Evolutionary conservation across 2,329 filamentous ascomycete species (phyloP), one percentile per base, ranked within the genome.

Genomic region (Saccharata proteae): DNA sequence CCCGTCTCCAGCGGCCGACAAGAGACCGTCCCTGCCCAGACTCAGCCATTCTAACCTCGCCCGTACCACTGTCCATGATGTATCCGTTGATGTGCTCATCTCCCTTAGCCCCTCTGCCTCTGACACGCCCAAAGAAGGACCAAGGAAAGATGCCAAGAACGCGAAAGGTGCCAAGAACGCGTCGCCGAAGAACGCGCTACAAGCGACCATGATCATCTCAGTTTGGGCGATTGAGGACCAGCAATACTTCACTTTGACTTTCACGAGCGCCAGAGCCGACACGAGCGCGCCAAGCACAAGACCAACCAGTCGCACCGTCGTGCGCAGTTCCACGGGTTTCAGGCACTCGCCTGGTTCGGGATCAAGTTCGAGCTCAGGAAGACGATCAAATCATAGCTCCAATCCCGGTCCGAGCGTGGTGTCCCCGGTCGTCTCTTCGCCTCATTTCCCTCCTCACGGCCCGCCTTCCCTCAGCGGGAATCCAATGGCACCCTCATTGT

Each of bases 201-300:
- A 71, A 39, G 76, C 80, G 14, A 78, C 77, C 40, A 81, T 85
- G 76, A 81, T 84, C 27, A 71, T 85, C 14, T 80, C 75, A 1
- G 69, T 81, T 5, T 86, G 79, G 76, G 62, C 70, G n/a, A 70
- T 79, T 22, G 71, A 80, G 24, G 64, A 67, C 13, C 69, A 76
- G 41, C 71, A 67, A 7, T 84, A 77, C 52, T 85, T 75, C 47
- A 84, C 77, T 2, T 58, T 85, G 36, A 82, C 78, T 0, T 85
- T 86, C 38, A 85, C 79, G 8, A 74, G 67, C 38, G 67, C 71
- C 11, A 25, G 12, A 15, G 12, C 33, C 9, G 6, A 10, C 16
- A 9, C 19, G 6, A 20, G 14, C 16, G 17, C 10, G 5, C 4
- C 13, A n/a, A 43, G 43, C 28, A 22, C 41, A 14, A 40, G 38